Base-by-base conservation (phyloP, 2,329 filamentous ascomycete genomes). In the Plectosphaerella cucumerina region DNA sequence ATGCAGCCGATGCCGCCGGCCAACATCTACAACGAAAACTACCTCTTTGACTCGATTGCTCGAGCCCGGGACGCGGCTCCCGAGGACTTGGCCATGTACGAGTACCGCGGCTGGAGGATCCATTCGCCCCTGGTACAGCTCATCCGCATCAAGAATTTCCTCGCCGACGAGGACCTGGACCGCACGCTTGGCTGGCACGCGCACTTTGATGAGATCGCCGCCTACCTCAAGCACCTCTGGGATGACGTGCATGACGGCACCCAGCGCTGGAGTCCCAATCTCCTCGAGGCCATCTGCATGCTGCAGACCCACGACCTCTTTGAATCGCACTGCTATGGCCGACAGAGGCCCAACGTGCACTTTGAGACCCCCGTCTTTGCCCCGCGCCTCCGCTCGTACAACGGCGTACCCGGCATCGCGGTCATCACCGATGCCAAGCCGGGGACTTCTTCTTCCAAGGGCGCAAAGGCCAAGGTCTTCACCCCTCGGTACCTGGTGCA, bases 151-250 rank as follows among this genome's bases (percentile, higher is more conserved):
- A 63, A 60, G 47, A 73, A 71, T 55, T 82, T 78, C 53, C 71
- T 83, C 20, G 59, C 69, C 4, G 75, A 79, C 26, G 71, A 77
- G 53, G 75, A 82, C 55, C 58, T 63, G 6, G 68, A 74, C 50
- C 68, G 72, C 15, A 70, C 68, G 51, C 43, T 65, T 1, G 56
- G 65, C 42, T 80, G 76, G 68, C 58, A 67, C 2, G 45, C 53
- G 11, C 70, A 71, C 47, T 60, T 70, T 8, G 59, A 54, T 18
- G 69, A 68, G 50, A 59, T 75, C 12, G 58, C 59, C 17, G 58
- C 65, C 22, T 78, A 76, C 57, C 61, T 78, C 23, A 49, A 63
- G 6, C 63, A 69, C 54, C 58, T 75, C 14, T 51, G 59, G 20
- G 44, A 56, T 8, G 20, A 53, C 10, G 60, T 54, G 37, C 60